Base-by-base conservation (phyloP, 306 rosid genomes). In the Medicago ruthenica region DNA sequence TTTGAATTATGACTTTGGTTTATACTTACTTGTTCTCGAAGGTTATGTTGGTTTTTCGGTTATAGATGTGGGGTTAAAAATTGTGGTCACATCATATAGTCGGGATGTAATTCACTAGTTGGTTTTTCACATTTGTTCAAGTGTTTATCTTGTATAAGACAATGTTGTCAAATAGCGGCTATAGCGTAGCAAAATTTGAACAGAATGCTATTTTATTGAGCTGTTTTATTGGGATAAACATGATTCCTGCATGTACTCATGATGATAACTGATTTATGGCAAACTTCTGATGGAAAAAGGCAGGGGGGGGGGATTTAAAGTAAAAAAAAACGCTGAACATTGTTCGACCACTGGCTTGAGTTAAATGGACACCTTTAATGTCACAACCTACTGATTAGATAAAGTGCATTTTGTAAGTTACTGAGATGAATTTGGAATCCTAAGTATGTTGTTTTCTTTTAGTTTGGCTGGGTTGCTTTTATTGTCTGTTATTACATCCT, bases 391-490 rank as follows among this genome's bases (percentile, higher is more conserved):
- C 39, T 54, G 79, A n/a, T 55, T 54, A 40, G 47, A 16, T 37
- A 42, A 68, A 68, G 14, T 34, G 61, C 61, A 41, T 42, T 55
- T 57, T 57, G 70, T 17, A 27, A 57, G 75, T 58, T 44, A 16
- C 10, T 12, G 20, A 54, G 70, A 42, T n/a, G 27, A 22, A 10
- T 55, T 55, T 77, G 55, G 69, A 68, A 67, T 20, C 11, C 5
- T 1, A 36, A 20, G 10, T 4, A 13, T 9, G 9, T 21, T 9
- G 9, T 21, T 59, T 22, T 58, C 42, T 45, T 16, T 58, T 14
- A 27, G 41, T 60, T 34, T 74, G 8, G 20, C 17, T 48, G 61
- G 37, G 27, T 24, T 11, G 51, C 31, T 21, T 15, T 60, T 37
- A 1, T 9, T 66, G 15, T 21, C 50, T 24, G 67, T 22, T 16